Conservation (phyloP, 257 asterid genomes). For the Mentha longifolia region DNA sequence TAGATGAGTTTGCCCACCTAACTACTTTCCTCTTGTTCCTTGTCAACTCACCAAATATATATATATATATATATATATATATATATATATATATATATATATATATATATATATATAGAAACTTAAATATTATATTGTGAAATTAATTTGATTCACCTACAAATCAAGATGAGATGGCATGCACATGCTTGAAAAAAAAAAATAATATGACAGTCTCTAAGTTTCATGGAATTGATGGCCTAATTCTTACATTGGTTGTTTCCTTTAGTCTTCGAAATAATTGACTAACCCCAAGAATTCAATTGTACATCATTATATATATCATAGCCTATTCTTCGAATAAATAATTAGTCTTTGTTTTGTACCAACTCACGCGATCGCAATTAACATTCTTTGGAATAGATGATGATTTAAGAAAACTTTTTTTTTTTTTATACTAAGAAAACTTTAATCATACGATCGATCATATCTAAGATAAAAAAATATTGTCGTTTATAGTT, state of each 20-base stretch:
- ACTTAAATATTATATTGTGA: too few relatives aligned
- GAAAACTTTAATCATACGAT: neutral
- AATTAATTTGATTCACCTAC: neutral
- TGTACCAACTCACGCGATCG: neutral
- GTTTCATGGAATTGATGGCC: conserved; percentile 30
- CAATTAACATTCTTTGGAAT: neutral
- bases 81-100: too few relatives aligned
- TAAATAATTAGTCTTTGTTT: too few relatives aligned
- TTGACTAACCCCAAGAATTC: conserved; percentile 12
- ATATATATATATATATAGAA: too few relatives aligned
- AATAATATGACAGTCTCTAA: neutral
- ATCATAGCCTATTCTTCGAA: too few relatives aligned
- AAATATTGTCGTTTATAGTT: too few relatives aligned
- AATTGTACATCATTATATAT: too few relatives aligned
- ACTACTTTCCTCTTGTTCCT: conserved; percentile 22
- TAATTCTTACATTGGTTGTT: conserved; percentile 4
- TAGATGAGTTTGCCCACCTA: conserved; percentile 45
- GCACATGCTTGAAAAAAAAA: too few relatives aligned
- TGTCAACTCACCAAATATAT: neutral
- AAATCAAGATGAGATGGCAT: neutral
- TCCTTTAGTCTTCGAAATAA: conserved; percentile 6
- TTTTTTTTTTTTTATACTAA: too few relatives aligned
- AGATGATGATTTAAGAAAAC: neutral
- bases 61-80: too few relatives aligned
- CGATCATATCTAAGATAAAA: neutral